Percentiles rank a stretch among this genome's conserved stretches.
Conservation (phyloP, 129 eudicot genomes). For the Kitagawia praeruptora region DNA sequence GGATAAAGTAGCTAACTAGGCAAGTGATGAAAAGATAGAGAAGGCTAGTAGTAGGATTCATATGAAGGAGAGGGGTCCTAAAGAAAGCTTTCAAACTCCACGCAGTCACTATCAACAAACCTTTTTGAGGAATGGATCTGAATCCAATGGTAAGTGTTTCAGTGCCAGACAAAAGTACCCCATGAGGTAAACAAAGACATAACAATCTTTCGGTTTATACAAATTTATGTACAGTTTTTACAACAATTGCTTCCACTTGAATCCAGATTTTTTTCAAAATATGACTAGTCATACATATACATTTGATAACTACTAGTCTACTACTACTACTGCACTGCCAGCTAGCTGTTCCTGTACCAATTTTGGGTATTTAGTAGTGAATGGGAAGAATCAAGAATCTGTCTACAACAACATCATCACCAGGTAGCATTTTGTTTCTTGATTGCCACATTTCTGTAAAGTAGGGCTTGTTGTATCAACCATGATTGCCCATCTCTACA, state of each 20-base stretch:
- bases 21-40: no score
- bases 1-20: no score
- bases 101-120: constrained; percentile 49
- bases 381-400: constrained; percentile 16
- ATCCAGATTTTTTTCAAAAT: constrained; percentile 25
- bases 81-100: constrained; percentile 25
- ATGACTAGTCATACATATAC: constrained; percentile 43
- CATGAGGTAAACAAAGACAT: background rate
- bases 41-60: no score
- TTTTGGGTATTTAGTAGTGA: constrained; percentile 10
- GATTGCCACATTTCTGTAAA: background rate
- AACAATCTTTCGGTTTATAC: background rate
- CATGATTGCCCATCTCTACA: constrained; percentile 41
- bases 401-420: background rate
- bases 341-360: constrained; percentile 1
- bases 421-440: background rate
- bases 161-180: background rate
- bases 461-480: constrained; percentile 4
- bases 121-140: constrained; percentile 26
- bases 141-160: constrained; percentile 7
- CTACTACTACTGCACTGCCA: constrained; percentile 5
- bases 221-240: constrained; percentile 34
- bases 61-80: constrained; percentile 2
- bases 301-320: constrained; percentile 14
- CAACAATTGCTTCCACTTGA: constrained; percentile 21